Evolutionary conservation across 495 filamentous ascomycete genomes (phyloP).

Genomic region (Xylaria nigripes): DNA sequence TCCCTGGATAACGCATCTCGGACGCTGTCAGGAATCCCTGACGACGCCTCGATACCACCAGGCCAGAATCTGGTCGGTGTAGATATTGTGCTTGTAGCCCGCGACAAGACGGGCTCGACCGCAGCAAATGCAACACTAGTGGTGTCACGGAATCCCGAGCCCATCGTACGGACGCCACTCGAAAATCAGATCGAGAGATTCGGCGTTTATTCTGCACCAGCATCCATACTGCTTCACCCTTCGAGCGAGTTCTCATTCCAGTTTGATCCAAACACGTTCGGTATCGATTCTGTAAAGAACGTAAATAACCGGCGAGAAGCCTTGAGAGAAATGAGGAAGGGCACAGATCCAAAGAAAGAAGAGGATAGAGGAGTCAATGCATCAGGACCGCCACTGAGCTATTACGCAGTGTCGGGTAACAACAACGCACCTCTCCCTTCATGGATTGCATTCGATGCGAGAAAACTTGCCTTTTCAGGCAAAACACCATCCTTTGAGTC

Average conservation of each 20-base stretch:
- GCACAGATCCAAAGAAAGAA: neutral
- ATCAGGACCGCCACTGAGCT: slow-evolving; percentile 31
- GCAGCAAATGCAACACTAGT: slow-evolving; percentile 54
- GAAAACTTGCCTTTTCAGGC: slow-evolving; percentile 62
- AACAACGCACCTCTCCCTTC: slow-evolving; percentile 80
- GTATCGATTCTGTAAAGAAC: neutral
- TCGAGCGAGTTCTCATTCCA: slow-evolving; percentile 31
- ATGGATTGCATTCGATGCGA: slow-evolving; percentile 70
- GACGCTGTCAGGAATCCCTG: slow-evolving; percentile 58
- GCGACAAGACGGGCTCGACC: slow-evolving; percentile 49
- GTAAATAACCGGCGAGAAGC: neutral
- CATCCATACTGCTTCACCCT: slow-evolving; percentile 31
- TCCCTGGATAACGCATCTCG: slow-evolving; percentile 53
- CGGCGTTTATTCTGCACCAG: slow-evolving; percentile 34
- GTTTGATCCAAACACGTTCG: slow-evolving; percentile 34
- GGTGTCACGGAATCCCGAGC: slow-evolving; percentile 44
- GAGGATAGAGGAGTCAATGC: slow-evolving; percentile 3
- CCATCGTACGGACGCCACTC: slow-evolving; percentile 29
- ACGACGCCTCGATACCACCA: slow-evolving; percentile 45
- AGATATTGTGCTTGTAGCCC: slow-evolving; percentile 52
- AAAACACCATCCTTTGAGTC: slow-evolving; percentile 55
- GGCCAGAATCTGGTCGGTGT: slow-evolving; percentile 33
- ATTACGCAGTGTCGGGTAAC: slow-evolving; percentile 68
- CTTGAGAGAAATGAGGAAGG: neutral
- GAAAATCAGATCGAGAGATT: slow-evolving; percentile 32